These are phyloP conservation scores for Lotus japonicus DNA, from an alignment of 306 rosid species.

Conservation along the genomic window DNA sequence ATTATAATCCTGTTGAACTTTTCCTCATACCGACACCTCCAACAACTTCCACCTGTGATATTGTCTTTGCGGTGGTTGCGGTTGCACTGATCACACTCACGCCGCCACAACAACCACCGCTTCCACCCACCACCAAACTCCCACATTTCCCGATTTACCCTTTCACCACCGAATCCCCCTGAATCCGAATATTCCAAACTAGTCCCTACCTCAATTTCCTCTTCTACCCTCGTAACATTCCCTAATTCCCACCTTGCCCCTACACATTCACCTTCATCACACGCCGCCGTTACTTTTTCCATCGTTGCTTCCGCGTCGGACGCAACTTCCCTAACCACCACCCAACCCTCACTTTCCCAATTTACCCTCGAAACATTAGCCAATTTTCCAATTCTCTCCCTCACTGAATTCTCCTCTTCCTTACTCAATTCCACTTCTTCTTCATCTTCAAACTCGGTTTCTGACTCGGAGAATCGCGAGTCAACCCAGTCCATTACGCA, in stretches of 20 bases:
- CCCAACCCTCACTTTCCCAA: slow-evolving; percentile 78
- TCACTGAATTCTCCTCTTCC: slow-evolving; percentile 1
- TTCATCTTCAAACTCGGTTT: slow-evolving; percentile 10
- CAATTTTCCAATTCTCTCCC: slow-evolving; percentile 47
- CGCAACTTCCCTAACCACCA: slow-evolving; percentile 37
- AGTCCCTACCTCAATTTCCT: slow-evolving; percentile 13
- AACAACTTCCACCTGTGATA: slow-evolving; percentile 18
- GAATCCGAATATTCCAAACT: slow-evolving; percentile 27
- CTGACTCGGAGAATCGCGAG: slow-evolving; percentile 34
- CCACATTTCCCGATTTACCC: slow-evolving; percentile 30
- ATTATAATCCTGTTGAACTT: background rate
- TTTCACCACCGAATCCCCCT: background rate
- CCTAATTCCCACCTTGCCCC: slow-evolving; percentile 14
- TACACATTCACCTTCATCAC: background rate
- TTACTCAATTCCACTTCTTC: background rate
- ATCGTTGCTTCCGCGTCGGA: slow-evolving; percentile 6
- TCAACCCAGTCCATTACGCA: slow-evolving; percentile 68
- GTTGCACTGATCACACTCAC: background rate
- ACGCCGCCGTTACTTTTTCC: background rate
- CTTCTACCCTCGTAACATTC: slow-evolving; percentile 4
- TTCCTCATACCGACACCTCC: slow-evolving; percentile 28
- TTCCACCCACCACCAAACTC: slow-evolving; percentile 10
- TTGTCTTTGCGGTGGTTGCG: background rate
- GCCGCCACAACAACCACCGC: slow-evolving; percentile 17
- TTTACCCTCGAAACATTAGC: slow-evolving; percentile 36